Evolutionary conservation across 768 basidiomycete genomes (phyloP), one percentile per base, ranked within the genome.

Genomic region (Phanerochaete sordida): DNA sequence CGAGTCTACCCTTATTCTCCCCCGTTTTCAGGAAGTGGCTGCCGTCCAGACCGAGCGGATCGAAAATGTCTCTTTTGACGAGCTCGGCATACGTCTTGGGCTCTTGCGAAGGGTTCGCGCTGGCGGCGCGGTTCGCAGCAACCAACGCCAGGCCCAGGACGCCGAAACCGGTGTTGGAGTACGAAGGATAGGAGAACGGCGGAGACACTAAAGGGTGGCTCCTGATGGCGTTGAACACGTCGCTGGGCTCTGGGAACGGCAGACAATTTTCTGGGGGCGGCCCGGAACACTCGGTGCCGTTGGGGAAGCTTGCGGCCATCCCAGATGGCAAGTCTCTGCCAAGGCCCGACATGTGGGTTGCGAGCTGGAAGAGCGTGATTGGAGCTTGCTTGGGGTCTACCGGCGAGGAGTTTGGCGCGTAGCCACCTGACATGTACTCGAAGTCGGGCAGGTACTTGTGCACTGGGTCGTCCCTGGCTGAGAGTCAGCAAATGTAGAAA

Each of bases 401-500:
- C 1, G 30, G 5, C 2, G 13, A 12, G 1, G n/a, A 15, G 9
- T 11, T 11, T 26, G 60, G 31, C 1, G 55, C 62, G 31, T 66
- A 65, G 15, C 65, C 69, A 21, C 63, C 67, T 2, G 54, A 43
- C 12, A 61, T 57, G 30, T 75, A 72, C 2, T 67, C 68, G 61
- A 81, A 74, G 5, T 74, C 69, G 1, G 78, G 74, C 23, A 82
- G 57, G 58, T 75, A 78, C 63, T 77, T 78, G 7, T 75, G 68
- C 37, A 84, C 76, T 0, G 79, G 75, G 64, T 84, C 83, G 50
- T 84, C 81, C 74, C 83, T 81, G 33, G 13, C 33, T 35, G 33
- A 7, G 48, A 1, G 21, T 47, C 44, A 13, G 30, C 31, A 35
- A n/a, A 50, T 35, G 21, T 12, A 28, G 26, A 44, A 13, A 9